phyloP scores from a whole-genome alignment of 2,329 filamentous ascomycete genomes.

The Exophiala sp. region DNA sequence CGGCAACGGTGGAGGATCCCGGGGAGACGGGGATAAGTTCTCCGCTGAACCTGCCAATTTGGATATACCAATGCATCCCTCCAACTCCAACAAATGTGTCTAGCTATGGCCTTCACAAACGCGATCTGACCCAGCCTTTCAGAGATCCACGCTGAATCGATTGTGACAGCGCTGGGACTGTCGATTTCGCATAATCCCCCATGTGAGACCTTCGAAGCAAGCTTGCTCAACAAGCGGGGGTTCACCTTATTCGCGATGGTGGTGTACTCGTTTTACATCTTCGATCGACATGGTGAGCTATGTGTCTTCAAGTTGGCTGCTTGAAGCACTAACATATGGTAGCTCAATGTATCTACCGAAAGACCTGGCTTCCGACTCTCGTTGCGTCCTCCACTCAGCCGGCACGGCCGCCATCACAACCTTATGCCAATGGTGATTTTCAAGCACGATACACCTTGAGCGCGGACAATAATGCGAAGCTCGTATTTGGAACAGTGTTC shows the following conservation, averaged over 20 bases:
- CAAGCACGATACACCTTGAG: conserved; percentile 42
- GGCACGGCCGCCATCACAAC: conserved; percentile 46
- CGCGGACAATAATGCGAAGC: conserved; percentile 80
- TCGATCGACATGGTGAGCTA: conserved; percentile 85
- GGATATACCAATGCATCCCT: not conserved
- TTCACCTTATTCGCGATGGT: conserved; percentile 60
- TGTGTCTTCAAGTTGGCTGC: not conserved
- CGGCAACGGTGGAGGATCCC: not conserved
- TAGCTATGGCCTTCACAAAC: too few species aligned
- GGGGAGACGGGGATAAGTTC: conserved; percentile 2
- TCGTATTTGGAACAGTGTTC: conserved; percentile 95
- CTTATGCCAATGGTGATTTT: conserved; percentile 41
- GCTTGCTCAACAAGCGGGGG: not conserved
- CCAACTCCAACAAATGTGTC: not conserved
- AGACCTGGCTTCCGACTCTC: conserved; percentile 66
- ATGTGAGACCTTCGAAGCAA: not conserved
- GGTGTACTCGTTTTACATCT: conserved; percentile 97
- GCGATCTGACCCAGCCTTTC: too few species aligned
- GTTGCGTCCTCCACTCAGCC: conserved; percentile 43
- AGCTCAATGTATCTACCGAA: conserved; percentile 98
- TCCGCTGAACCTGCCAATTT: conserved; percentile 15
- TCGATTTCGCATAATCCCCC: not conserved
- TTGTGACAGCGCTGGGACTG: too few species aligned
- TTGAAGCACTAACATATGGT: conserved; percentile 17
- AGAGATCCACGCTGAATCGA: too few species aligned